Base-by-base conservation (phyloP, 1,284 basidiomycete species). In the Irpex rosettiformis region DNA sequence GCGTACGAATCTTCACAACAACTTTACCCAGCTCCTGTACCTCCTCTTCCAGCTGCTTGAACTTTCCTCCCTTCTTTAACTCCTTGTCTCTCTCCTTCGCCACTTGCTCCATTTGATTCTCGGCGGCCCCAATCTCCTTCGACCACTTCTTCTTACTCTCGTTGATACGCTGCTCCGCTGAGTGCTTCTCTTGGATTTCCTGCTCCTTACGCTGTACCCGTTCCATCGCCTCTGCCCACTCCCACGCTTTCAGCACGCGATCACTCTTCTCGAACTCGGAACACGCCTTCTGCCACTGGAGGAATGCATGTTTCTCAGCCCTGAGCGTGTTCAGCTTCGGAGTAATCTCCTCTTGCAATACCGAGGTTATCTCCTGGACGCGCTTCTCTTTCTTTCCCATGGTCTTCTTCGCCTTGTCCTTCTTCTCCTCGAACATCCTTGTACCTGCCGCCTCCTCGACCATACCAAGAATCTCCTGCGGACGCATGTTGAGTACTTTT, bases 401-500 rank as follows among this genome's bases (percentile, higher is more conserved):
- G 0, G 94, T 98, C 75, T 94, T 96, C 71, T 91, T 86, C 6
- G 97, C 96, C 72, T 98, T 98, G 69, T 98, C 95, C 73, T 99
- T 99, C 33, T 93, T 85, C 62, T 99, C 96, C 73, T 99, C 97
- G 68, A 98, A 99, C 96, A 99, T 99, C 40, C 95, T 88, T 52
- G 97, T 99, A 1, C 97, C 97, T 0, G 96, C 94, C 0, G 97
- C 97, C 73, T 99, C 97, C 73, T 99, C 97, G 10, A 99, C 94
- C 93, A 99, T 96, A 2, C 95, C 94, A 13, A 99, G 82, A 63
- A 99, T 98, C 72, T 99, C 97, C 75, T 91, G 90, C 0, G 97
- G 96, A 56, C 94, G 91, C 97, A 99, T 99, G 73, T 98, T 99
- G 58, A 99, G 84, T 1, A 99, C 93, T 77, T 96, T 96, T 10